phyloP scores from a whole-genome alignment of 2,329 filamentous ascomycete genomes.

The Daldinia sp. region DNA sequence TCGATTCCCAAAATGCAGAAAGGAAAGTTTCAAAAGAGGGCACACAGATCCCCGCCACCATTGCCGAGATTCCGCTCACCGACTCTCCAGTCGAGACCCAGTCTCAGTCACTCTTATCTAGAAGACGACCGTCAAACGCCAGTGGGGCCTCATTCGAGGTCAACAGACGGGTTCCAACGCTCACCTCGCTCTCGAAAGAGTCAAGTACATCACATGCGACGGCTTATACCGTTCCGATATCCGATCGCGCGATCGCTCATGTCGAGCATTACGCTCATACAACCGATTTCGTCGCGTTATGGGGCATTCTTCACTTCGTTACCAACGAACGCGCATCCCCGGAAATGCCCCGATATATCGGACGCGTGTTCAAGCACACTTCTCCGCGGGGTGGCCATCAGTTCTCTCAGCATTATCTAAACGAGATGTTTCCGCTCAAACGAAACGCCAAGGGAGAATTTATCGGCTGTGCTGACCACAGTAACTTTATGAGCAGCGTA shows the following conservation, averaged over 20 bases:
- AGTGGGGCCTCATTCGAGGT: constrained; percentile 17
- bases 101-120: constrained; percentile 26
- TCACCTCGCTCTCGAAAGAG: constrained; percentile 45
- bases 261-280: constrained; percentile 84
- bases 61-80: constrained; percentile 48
- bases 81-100: constrained; percentile 44
- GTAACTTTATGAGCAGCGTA: constrained; percentile 68
- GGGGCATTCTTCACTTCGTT: constrained; percentile 76
- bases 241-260: constrained; percentile 67
- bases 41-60: constrained; percentile 47
- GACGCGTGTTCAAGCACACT: constrained; percentile 65
- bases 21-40: constrained; percentile 46
- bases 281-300: constrained; percentile 76
- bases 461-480: constrained; percentile 56
- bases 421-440: constrained; percentile 66
- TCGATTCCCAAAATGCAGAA: constrained; percentile 54
- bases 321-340: constrained; percentile 55
- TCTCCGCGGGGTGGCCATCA: constrained; percentile 63
- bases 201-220: constrained; percentile 15
- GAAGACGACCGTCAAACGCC: constrained; percentile 26
- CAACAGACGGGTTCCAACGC: constrained; percentile 44
- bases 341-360: constrained; percentile 66
- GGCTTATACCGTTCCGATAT: constrained; percentile 44
- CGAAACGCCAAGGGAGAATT: constrained; percentile 53
- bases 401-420: constrained; percentile 68